Base-by-base conservation (phyloP, 495 filamentous ascomycete genomes). In the Rhizodiscina lignyota region DNA sequence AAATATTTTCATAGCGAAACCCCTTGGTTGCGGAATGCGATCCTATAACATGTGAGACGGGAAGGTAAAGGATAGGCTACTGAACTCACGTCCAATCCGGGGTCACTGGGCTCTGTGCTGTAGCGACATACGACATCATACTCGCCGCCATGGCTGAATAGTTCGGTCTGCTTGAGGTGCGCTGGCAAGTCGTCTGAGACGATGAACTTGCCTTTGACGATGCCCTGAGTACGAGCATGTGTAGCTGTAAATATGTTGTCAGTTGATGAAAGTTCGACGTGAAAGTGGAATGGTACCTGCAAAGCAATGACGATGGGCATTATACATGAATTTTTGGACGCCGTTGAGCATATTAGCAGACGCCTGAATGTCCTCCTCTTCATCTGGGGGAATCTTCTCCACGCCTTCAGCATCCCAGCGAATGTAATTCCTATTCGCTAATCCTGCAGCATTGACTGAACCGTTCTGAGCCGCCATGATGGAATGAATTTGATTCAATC, bases 1-100 rank as follows among this genome's bases (percentile, higher is more conserved):
- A 41, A 62, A 63, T 18, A 65, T 47, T 46, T 67, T 67, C 48
- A 65, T 67, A 16, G 53, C 59, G 37, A 67, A 58, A 30, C 59
- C 64, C 23, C 60, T 57, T 11, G 57, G 64, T 34, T 63, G 56
- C 2, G 57, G 42, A 32, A 65, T 57, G 29, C 55, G 54, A 30
- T 66, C 61, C 43, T 49, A 28, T 4, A 35, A 34, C 13, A 37
- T 34, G 32, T 48, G n/a, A n/a, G n/a, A n/a, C n/a, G n/a, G 41
- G 21, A 31, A 34, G 2, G 39, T 39, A 16, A 41, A 31, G 18
- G 21, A 40, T 39, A 40, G 12, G n/a, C n/a, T n/a, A n/a, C 33
- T 29, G 6, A 11, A 19, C 35, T 12, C 23, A 52, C 51, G 43
- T 64, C 60, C 18, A 63, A 36, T 4, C 58, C 56, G 30, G 59